phyloP scores from a whole-genome alignment of 208 protist genomes.

The Wallacemonas sp. region DNA sequence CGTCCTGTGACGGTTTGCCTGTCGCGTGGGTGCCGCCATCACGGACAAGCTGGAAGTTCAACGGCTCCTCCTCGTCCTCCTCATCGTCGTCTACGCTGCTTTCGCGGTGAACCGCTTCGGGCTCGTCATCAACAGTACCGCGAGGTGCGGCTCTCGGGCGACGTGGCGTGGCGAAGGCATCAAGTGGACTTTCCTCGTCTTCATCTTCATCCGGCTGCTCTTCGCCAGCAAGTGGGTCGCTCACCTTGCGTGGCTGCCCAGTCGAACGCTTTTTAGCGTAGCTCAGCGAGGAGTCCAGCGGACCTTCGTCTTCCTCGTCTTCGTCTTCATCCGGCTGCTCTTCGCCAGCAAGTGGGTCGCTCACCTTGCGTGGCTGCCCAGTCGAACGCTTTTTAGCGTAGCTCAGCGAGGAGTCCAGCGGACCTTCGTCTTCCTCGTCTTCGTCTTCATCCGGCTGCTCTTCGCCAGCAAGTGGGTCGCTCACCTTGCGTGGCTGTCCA shows the following conservation, averaged over 20 bases:
- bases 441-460: conserved; percentile 4
- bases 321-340: neutral
- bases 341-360: neutral
- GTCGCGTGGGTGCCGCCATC: conserved; percentile 13
- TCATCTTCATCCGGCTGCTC: conserved; percentile 5
- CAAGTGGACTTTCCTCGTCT: conserved; percentile 13
- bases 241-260: neutral
- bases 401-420: conserved; percentile 11
- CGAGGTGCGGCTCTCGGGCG: no score
- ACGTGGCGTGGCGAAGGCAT: no score
- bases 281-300: neutral
- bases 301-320: conserved; percentile 11
- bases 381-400: conserved; percentile 3
- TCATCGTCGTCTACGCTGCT: neutral
- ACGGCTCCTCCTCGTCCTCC: conserved; percentile 13
- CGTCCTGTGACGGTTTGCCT: neutral
- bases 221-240: conserved; percentile 16
- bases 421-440: conserved; percentile 6
- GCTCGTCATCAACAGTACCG: neutral
- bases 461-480: conserved; percentile 16
- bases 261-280: conserved; percentile 1
- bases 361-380: neutral
- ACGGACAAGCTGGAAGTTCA: conserved; percentile 21
- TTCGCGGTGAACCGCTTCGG: neutral
- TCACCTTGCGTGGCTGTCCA: neutral